A percentile compares a stretch with the other conserved stretches of the same genome.
phyloP scores from a whole-genome alignment of 768 basidiomycete species.

The Daedalea quercina region DNA sequence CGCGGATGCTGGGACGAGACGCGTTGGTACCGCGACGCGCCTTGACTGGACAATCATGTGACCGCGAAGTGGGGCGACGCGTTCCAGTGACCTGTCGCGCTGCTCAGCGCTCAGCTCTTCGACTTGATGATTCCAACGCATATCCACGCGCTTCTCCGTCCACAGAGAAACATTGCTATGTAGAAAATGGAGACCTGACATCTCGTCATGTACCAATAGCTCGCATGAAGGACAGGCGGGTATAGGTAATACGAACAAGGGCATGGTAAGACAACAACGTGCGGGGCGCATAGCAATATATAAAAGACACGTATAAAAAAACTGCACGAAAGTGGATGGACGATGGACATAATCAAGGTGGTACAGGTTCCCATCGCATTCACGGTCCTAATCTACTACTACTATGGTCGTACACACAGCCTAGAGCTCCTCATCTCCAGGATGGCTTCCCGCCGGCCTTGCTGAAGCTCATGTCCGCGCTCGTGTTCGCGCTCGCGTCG shows the following conservation, averaged over 20 bases:
- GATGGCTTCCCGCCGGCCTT: conserved; percentile 38
- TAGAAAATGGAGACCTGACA: too few relatives aligned
- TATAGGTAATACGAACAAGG: conserved; percentile 5
- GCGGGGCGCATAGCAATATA: neutral
- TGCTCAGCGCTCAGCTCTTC: too few relatives aligned
- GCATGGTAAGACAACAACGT: neutral
- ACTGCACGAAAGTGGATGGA: neutral
- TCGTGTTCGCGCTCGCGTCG: conserved; percentile 40
- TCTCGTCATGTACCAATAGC: neutral
- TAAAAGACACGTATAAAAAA: neutral
- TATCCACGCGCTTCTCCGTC: too few relatives aligned
- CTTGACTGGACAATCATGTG: too few relatives aligned
- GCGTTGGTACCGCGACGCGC: too few relatives aligned
- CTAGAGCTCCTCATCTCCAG: conserved; percentile 41
- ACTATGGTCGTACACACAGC: neutral
- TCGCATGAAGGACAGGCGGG: conserved; percentile 14
- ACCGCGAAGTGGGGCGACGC: too few relatives aligned
- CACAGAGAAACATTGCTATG: too few relatives aligned
- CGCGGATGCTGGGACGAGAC: too few relatives aligned
- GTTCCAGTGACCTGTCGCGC: too few relatives aligned
- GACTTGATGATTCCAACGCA: too few relatives aligned
- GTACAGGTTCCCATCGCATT: neutral
- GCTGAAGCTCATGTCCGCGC: conserved; percentile 43
- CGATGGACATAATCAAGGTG: neutral
- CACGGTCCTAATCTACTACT: neutral